Conservation (phyloP, 148 eudicot species). For the Diospyros kaki region DNA sequence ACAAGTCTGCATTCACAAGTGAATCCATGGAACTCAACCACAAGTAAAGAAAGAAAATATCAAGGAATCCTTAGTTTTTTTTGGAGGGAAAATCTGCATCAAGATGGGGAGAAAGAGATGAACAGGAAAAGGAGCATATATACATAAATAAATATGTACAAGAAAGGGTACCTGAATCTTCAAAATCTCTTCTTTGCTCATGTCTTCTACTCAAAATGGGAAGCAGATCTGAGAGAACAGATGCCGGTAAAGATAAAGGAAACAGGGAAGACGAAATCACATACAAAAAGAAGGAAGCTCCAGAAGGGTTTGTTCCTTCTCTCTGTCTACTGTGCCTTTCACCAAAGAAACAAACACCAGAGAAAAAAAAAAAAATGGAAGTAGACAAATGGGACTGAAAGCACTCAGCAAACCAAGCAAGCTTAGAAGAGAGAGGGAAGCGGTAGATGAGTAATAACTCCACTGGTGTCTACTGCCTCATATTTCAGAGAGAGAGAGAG, state of each 20-base stretch:
- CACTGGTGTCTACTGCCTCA: no score
- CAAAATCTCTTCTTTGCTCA: constrained; percentile 97
- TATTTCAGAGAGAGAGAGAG: no score
- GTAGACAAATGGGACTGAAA: no score
- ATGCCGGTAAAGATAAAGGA: not conserved
- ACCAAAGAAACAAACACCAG: not conserved
- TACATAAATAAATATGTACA: not conserved
- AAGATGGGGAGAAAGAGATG: not conserved
- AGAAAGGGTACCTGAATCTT: constrained; percentile 67
- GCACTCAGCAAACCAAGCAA: no score
- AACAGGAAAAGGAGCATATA: not conserved
- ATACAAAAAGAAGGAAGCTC: not conserved
- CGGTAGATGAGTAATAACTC: no score
- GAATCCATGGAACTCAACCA: constrained; percentile 22
- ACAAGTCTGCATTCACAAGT: constrained; percentile 76
- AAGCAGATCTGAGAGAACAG: constrained; percentile 37
- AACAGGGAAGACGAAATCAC: constrained; percentile 6
- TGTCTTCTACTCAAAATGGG: constrained; percentile 17
- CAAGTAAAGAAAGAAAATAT: not conserved
- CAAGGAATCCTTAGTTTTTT: not conserved
- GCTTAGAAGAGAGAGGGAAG: no score
- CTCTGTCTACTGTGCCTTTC: not conserved
- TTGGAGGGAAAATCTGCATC: not conserved
- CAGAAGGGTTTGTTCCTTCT: not conserved
- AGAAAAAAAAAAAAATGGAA: not conserved